Conservation (phyloP, 1,284 basidiomycete genomes). For the Lentinus polychrous region DNA sequence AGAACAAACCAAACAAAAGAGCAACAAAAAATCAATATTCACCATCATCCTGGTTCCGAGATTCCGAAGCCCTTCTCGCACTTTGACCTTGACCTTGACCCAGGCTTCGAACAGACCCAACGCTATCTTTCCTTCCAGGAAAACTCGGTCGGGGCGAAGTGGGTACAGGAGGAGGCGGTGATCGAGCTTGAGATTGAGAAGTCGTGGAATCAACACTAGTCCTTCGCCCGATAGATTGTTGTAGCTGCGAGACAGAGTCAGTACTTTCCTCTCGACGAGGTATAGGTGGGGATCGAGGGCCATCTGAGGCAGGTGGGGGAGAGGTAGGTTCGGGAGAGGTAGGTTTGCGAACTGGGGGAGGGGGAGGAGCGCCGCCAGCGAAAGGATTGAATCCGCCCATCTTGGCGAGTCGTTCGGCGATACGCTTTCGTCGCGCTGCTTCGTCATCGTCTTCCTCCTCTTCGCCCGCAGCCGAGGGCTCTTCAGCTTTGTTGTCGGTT, state of each 20-base stretch:
- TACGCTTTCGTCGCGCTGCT: conserved; percentile 42
- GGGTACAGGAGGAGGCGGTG: conserved; percentile 9
- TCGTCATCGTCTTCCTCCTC: conserved; percentile 37
- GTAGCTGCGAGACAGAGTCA: conserved; percentile 1
- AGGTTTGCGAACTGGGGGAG: conserved; percentile 3
- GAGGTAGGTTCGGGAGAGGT: background rate
- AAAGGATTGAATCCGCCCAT: conserved; percentile 64
- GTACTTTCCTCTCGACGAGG: conserved; percentile 2
- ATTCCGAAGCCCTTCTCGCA: conserved; percentile 14
- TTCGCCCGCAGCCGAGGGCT: conserved; percentile 4
- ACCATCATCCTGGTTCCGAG: conserved; percentile 53
- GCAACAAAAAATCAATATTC: conserved; percentile 31
- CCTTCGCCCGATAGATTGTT: background rate
- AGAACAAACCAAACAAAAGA: conserved; percentile 1
- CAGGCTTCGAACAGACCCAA: conserved; percentile 14
- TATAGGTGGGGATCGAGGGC: conserved; percentile 9
- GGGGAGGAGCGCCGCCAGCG: conserved; percentile 30
- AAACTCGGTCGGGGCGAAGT: conserved; percentile 14
- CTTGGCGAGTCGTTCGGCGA: conserved; percentile 56
- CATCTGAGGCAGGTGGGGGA: conserved; percentile 8
- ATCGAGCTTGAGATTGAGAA: background rate
- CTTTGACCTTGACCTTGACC: too few relatives aligned
- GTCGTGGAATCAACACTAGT: conserved; percentile 4
- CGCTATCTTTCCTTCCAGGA: conserved; percentile 22
- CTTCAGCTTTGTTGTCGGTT: conserved; percentile 1